Evolutionary conservation across 768 basidiomycete genomes (phyloP).

Genomic region (Suillus hirtellus): DNA sequence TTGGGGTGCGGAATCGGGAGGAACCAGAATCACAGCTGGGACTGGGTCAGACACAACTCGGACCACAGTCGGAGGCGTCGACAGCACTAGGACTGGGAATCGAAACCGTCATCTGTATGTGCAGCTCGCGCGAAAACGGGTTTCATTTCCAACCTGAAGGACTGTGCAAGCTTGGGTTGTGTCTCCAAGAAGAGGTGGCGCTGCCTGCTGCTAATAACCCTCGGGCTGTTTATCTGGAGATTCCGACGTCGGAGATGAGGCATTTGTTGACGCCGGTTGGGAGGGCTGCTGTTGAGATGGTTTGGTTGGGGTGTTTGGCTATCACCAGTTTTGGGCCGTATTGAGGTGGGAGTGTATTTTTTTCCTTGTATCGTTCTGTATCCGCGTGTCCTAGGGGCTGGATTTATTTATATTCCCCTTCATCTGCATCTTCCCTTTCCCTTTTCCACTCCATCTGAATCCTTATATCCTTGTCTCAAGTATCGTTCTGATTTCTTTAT

Average conservation of each 20-base stretch:
- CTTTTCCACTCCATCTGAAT: not conserved
- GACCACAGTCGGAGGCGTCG: not conserved
- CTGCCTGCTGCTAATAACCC: slow-evolving; percentile 9
- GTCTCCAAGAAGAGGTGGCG: slow-evolving; percentile 32
- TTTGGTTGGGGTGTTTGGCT: slow-evolving; percentile 55
- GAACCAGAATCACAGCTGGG: not conserved
- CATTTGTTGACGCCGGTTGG: slow-evolving; percentile 46
- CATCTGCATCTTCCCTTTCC: not conserved
- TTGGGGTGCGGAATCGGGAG: not conserved
- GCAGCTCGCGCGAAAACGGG: slow-evolving; percentile 60
- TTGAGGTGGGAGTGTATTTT: slow-evolving; percentile 6
- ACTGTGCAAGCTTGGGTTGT: slow-evolving; percentile 72
- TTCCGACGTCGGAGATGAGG: slow-evolving; percentile 43
- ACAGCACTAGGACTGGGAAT: not conserved
- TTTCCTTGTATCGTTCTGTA: slow-evolving; percentile 1
- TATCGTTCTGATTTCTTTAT: not conserved
- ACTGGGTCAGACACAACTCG: too few relatives aligned
- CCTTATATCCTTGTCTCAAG: not conserved
- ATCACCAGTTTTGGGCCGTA: slow-evolving; percentile 41
- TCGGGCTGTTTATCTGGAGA: slow-evolving; percentile 27
- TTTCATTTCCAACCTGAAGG: slow-evolving; percentile 84
- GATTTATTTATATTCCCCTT: slow-evolving; percentile 1
- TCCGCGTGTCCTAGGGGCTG: not conserved
- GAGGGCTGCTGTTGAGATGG: slow-evolving; percentile 52
- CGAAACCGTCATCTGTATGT: slow-evolving; percentile 57